Conservation (phyloP, 2,329 filamentous ascomycete genomes). For the Xylaria sp. region DNA sequence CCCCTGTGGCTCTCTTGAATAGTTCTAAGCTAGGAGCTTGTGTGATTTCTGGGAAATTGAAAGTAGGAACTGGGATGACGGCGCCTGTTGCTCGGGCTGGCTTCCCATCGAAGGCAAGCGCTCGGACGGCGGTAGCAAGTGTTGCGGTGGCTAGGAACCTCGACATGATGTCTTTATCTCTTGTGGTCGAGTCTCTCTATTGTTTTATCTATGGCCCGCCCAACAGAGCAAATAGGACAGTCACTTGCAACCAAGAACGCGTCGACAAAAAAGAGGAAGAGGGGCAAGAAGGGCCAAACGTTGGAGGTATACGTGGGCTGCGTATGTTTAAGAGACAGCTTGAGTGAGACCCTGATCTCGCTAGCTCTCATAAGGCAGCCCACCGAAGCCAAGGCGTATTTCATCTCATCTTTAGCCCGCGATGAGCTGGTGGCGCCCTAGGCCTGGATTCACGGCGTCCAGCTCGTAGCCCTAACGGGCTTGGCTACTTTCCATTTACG, state of each 20-base stretch:
- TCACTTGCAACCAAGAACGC: constrained; percentile 18
- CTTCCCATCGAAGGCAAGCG: constrained; percentile 48
- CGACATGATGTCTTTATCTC: constrained; percentile 40
- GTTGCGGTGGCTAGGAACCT: constrained; percentile 45
- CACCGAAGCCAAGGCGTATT: constrained; percentile 37
- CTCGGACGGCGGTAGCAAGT: constrained; percentile 51
- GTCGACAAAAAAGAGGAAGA: constrained; percentile 26
- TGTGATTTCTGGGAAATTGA: constrained; percentile 56
- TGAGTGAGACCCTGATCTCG: constrained; percentile 14
- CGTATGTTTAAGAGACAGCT: constrained; percentile 31
- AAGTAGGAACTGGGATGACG: constrained; percentile 50
- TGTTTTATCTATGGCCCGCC: constrained; percentile 11
- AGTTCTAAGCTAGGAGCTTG: constrained; percentile 51
- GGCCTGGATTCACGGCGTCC: constrained; percentile 16
- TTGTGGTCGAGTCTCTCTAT: constrained; percentile 26
- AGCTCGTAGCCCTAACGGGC: constrained; percentile 33
- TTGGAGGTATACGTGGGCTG: constrained; percentile 20
- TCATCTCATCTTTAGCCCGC: constrained; percentile 18
- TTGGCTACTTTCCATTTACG: constrained; percentile 40
- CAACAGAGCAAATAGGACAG: constrained; percentile 11
- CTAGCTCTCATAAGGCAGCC: constrained; percentile 1
- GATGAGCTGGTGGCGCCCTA: constrained; percentile 8
- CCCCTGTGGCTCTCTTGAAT: constrained; percentile 46
- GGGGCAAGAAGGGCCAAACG: constrained; percentile 18
- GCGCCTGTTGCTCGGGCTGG: constrained; percentile 51